Evolutionary conservation across 345 rosid genomes (phyloP), one percentile per base, ranked within the genome.

Genomic region (Acer saccharum): DNA sequence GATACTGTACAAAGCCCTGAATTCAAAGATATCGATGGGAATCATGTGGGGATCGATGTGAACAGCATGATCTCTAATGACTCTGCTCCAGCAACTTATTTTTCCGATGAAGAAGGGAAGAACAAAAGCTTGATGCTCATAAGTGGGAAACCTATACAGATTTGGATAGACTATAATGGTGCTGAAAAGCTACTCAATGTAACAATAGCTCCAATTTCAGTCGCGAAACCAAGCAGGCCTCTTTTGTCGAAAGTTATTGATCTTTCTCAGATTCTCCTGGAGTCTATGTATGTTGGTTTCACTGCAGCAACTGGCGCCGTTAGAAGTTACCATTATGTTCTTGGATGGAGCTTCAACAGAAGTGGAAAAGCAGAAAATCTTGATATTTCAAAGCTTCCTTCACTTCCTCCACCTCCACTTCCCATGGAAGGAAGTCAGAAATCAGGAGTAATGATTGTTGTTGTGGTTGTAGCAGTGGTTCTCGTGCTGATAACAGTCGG

Each of bases 41-140:
- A 93, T n/a, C 97, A 89, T 25, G 91, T 90, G 7, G 92, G 90
- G 11, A 81, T 90, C 4, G 90, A 92, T 73, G 63, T 92, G 69
- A 90, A 86, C 44, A 78, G 79, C 35, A 71, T 88, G 50, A 7
- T 0, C 12, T 93, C 95, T 9, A 13, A 52, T 3, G 48, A 23
- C 18, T 78, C 90, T 32, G 68, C 78, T 29, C 10, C 87, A 1
- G 88, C 92, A 2, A 75, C 82, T 2, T 93, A 90, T 57, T 80
- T 78, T 71, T 84, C 70, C 20, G 75, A 77, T 14, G 27, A 20
- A 50, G 85, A 78, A 7, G 76, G 70, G 2, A 76, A 79, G 77
- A 63, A 77, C 23, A 48, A 21, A 68, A 83, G 80, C 65, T 17
- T 90, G 76, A 66, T 25, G 68, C 83, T 94, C 6, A 73, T 68